Base-by-base conservation (phyloP, 805 yeast genomes). In the Peterozyma toletana region DNA sequence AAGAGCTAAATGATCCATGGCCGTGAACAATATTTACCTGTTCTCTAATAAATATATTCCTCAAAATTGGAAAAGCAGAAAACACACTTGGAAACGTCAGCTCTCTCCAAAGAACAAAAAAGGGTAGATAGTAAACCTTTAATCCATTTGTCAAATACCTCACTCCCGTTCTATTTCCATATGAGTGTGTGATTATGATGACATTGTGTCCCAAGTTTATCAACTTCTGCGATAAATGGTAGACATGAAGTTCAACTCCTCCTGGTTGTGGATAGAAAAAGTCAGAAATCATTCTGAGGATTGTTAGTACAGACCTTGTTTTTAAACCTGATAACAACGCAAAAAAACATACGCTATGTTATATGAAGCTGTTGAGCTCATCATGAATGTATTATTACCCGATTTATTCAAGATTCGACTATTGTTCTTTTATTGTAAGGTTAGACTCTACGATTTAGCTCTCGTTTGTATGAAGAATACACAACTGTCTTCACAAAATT, bases 241-340 rank as follows among this genome's bases (percentile, higher is more conserved):
- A 88, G 14, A 91, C 86, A 59, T 93, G 99, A 49, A 91, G 80
- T 60, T 93, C 99, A 2, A 93, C 95, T 9, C 99, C 99, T 3
- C 99, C 99, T 0, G 97, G 84, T 59, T 93, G 99, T 10, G 99
- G 99, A 64, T 86, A 93, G 76, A 93, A 93, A 70, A 89, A 93
- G 63, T 93, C 99, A 37, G 95, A 86, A 3, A 90, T 86, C 96
- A 93, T 90, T 21, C 27, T 21, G 27, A 21, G 7, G 7, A 21
- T 5, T 7, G 27, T 21, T 21, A 21, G 27, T 21, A 21, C 7
- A 21, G 7, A 21, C 7, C 27, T 21, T 21, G 4, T 7, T 21
- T 21, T 21, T 21, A 7, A 21, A 21, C 27, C 7, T 21, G 27
- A 21, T 5, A 21, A 21, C 27, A n/a, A n/a, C n/a, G n/a, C n/a